phyloP scores from a whole-genome alignment of 495 filamentous ascomycete genomes.

The Tuber magnatum region DNA sequence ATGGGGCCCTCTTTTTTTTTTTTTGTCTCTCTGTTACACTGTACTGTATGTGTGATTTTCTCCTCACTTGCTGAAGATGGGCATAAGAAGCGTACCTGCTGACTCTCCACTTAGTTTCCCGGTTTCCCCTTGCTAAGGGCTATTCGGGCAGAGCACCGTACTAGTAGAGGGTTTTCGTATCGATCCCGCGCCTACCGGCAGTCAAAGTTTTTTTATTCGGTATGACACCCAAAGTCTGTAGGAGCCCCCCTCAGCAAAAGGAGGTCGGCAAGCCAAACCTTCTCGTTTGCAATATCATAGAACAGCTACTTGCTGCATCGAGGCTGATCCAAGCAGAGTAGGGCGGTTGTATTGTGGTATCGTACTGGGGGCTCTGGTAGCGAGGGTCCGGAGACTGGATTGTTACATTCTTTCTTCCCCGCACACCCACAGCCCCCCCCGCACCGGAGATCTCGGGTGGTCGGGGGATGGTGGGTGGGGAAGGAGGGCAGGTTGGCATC shows the following conservation, averaged over 20 bases:
- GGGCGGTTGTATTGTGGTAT: background rate
- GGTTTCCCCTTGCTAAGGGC: background rate
- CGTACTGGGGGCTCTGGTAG: background rate
- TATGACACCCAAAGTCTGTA: background rate
- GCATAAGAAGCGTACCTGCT: slow-evolving; percentile 16
- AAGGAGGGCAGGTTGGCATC: background rate
- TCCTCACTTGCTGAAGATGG: slow-evolving; percentile 26
- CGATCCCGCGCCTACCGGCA: background rate
- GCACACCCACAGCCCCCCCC: background rate
- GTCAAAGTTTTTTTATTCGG: background rate
- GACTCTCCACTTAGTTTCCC: slow-evolving; percentile 8
- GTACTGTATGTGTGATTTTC: background rate
- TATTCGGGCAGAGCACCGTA: background rate
- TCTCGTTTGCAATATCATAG: background rate
- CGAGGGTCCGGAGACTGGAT: background rate
- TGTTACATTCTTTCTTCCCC: background rate
- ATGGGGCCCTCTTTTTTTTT: slow-evolving; percentile 18
- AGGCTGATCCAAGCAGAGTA: background rate
- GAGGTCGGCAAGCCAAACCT: background rate
- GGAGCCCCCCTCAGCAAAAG: background rate
- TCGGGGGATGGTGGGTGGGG: background rate
- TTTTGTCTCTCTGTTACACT: slow-evolving; percentile 5
- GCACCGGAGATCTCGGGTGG: background rate
- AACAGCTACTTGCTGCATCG: background rate
- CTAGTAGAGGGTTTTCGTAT: background rate